phyloP scores from a whole-genome alignment of 2,329 filamentous ascomycete species.

The Chaetomiaceae sp. region DNA sequence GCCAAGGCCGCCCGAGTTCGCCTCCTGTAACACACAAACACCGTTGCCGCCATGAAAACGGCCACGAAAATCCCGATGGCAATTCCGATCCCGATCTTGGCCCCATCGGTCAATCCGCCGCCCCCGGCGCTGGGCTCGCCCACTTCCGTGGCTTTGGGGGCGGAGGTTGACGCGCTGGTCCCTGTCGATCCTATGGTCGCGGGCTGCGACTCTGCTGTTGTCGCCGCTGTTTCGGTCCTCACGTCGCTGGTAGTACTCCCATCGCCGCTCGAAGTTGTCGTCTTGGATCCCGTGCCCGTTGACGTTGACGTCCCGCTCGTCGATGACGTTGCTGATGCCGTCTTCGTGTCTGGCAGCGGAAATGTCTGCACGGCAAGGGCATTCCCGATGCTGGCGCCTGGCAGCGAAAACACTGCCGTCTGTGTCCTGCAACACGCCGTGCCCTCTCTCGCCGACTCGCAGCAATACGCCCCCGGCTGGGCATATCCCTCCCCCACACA shows the following conservation, averaged over 20 bases:
- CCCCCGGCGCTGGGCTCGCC: background rate
- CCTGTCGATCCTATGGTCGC: background rate
- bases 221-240: no score
- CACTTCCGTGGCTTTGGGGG: background rate
- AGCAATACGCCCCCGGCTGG: constrained; percentile 16
- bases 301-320: background rate
- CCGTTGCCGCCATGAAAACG: background rate
- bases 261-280: background rate
- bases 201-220: no score
- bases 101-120: background rate
- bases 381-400: constrained; percentile 14
- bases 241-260: no score
- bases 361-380: constrained; percentile 15
- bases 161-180: no score
- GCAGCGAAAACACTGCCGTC: constrained; percentile 14
- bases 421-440: constrained; percentile 17
- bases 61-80: background rate
- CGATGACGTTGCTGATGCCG: no score
- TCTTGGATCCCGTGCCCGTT: background rate
- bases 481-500: constrained; percentile 16
- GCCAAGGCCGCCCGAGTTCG: background rate
- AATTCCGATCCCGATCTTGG: constrained; percentile 1
- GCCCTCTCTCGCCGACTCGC: constrained; percentile 18
- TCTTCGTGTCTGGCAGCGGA: background rate
- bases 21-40: background rate